Evolutionary conservation across 2,329 filamentous ascomycete genomes (phyloP).

Genomic region (Lachnellula willkommii): DNA sequence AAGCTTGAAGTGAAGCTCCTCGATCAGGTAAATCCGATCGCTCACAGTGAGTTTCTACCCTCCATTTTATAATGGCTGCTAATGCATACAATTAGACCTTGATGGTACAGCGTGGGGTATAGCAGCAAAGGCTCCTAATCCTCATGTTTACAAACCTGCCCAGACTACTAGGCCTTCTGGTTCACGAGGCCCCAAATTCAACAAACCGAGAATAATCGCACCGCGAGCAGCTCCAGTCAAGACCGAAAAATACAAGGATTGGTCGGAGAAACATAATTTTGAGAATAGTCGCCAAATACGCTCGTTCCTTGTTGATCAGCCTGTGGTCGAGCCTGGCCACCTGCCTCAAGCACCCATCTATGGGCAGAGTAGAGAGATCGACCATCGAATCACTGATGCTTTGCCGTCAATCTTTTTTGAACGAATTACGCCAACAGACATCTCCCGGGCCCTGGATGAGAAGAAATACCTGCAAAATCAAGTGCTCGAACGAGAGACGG

Average conservation of each 20-base stretch:
- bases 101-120: background rate
- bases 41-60: no score
- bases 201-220: conserved; percentile 15
- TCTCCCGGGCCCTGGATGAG: conserved; percentile 15
- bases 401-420: conserved; percentile 21
- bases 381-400: conserved; percentile 10
- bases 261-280: conserved; percentile 17
- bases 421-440: conserved; percentile 24
- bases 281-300: conserved; percentile 17
- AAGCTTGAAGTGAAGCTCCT: background rate
- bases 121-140: background rate
- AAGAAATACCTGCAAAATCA: conserved; percentile 21
- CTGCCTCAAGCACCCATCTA: conserved; percentile 19
- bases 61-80: background rate
- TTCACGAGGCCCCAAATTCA: conserved; percentile 8
- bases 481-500: conserved; percentile 17
- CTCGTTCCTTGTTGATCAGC: conserved; percentile 20
- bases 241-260: conserved; percentile 12
- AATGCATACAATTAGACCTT: background rate
- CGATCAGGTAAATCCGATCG: background rate
- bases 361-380: conserved; percentile 16
- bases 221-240: conserved; percentile 10
- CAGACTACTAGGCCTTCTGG: background rate
- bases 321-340: conserved; percentile 24
- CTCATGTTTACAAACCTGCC: background rate